Evolutionary conservation across 768 basidiomycete species (phyloP), one percentile per base, ranked within the genome.

Genomic region (Tulasnella sp.): DNA sequence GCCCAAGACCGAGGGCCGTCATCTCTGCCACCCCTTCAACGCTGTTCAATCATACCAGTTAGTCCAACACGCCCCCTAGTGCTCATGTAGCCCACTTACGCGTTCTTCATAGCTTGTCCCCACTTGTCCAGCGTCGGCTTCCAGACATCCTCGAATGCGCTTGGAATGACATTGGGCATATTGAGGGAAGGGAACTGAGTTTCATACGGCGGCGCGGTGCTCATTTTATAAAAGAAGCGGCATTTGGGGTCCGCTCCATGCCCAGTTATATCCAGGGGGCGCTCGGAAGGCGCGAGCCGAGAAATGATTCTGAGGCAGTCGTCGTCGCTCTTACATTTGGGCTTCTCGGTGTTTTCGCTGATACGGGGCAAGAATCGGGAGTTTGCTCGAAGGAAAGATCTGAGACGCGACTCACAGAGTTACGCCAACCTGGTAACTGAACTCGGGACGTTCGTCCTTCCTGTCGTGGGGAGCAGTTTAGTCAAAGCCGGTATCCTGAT

Each of bases 221-320:
- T 86, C 93, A 94, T 93, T 80, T 87, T 91, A 90, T 92, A 94
- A 84, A 95, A 95, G 85, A 94, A 97, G 78, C 96, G 88, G 82
- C 94, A 97, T 83, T 99, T 99, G 0, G 96, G 96, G 82, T 99
- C 96, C 1, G 94, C 93, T 8, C 88, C 86, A 52, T 83, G 82
- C 3, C 81, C 82, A 0, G 78, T 76, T 11, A 86, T 77, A 82
- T 99, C 96, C 71, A 99, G 83, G 8, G 96, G 96, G 38, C 96
- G 84, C 80, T 99, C 93, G 0, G 87, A 83, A 2, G 90, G 90
- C 49, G 92, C 92, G 31, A 99, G 86, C 2, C 85, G 85, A 71
- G 88, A 88, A 79, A 98, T 98, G 77, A 98, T 86, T 52, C 85
- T 85, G 54, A 93, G 86, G 81, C 96, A 99, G 14, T 92, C 89